phyloP scores from a whole-genome alignment of 345 rosid species.

The Turnera subulata region DNA sequence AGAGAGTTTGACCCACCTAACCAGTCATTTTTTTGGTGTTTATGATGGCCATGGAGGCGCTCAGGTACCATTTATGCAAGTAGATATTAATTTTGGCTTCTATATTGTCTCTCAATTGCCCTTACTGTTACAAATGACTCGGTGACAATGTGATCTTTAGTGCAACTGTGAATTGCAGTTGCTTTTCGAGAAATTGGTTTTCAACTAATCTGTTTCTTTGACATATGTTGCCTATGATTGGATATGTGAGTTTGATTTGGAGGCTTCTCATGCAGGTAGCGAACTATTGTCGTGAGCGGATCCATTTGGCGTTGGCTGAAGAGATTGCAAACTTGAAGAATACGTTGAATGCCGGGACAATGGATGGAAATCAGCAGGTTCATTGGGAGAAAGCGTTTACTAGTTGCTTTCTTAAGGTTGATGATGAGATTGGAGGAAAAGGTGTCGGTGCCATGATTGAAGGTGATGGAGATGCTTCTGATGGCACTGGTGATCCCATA shows the following conservation, averaged over 20 bases:
- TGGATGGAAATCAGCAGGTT: slow-evolving; percentile 7
- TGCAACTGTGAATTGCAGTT: too few relatives aligned
- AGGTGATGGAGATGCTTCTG: slow-evolving; percentile 31
- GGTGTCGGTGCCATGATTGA: slow-evolving; percentile 16
- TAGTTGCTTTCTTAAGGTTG: slow-evolving; percentile 24
- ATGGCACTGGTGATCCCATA: slow-evolving; percentile 12
- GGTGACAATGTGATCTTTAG: too few relatives aligned
- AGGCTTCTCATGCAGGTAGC: slow-evolving; percentile 34
- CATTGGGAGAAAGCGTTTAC: slow-evolving; percentile 24
- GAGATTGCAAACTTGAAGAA: slow-evolving; percentile 22
- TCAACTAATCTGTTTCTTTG: too few relatives aligned
- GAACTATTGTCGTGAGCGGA: slow-evolving; percentile 20
- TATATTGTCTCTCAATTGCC: too few relatives aligned
- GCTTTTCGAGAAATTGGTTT: too few relatives aligned
- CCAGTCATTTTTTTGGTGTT: slow-evolving; percentile 29
- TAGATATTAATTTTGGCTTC: too few relatives aligned
- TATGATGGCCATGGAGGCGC: slow-evolving; percentile 32
- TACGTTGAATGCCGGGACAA: background rate
- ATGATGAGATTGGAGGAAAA: slow-evolving; percentile 28
- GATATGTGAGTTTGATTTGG: slow-evolving; percentile 29
- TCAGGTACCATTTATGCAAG: slow-evolving; percentile 16
- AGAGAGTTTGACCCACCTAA: slow-evolving; percentile 18
- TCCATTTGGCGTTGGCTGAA: slow-evolving; percentile 24
- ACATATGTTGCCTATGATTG: too few relatives aligned
- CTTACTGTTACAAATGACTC: too few relatives aligned